phyloP scores from a whole-genome alignment of 306 rosid species.

The Trifolium subterraneum region DNA sequence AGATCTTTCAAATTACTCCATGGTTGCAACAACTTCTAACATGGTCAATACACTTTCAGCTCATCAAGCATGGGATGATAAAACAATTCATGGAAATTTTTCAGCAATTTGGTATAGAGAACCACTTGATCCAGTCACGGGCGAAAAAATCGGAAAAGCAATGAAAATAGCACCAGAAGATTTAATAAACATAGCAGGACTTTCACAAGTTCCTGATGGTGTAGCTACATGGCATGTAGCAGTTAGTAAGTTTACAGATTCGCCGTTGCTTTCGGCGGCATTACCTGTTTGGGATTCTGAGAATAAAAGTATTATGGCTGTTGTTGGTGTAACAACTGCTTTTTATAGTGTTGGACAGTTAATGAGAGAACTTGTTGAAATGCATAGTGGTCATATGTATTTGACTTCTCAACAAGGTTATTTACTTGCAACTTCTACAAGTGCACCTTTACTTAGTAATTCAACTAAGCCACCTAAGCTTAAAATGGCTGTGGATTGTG shows the following conservation, averaged over 20 bases:
- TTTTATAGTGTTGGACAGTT: constrained; percentile 92
- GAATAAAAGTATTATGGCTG: constrained; percentile 87
- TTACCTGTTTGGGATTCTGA: constrained; percentile 89
- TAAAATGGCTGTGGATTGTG: constrained; percentile 83
- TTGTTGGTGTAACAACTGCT: constrained; percentile 96
- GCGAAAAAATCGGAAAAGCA: constrained; percentile 92
- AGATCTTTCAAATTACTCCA: constrained; percentile 87
- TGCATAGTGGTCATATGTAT: constrained; percentile 91
- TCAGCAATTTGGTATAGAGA: constrained; percentile 93
- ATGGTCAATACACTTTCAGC: constrained; percentile 49
- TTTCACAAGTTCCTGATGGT: constrained; percentile 91
- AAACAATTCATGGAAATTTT: constrained; percentile 66
- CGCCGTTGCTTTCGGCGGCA: constrained; percentile 97
- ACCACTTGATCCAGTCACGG: constrained; percentile 87
- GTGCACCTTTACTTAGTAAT: constrained; percentile 71
- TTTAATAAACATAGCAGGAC: constrained; percentile 83
- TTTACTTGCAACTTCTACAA: constrained; percentile 90
- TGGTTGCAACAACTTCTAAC: constrained; percentile 50
- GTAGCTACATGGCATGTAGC: constrained; percentile 97
- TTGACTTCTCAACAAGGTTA: constrained; percentile 90
- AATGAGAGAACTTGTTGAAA: constrained; percentile 92
- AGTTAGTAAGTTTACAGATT: constrained; percentile 92
- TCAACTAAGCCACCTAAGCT: constrained; percentile 71
- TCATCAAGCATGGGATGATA: constrained; percentile 68
- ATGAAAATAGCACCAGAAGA: constrained; percentile 85